phyloP scores from a whole-genome alignment of 1,284 basidiomycete species.

The Fomitopsis schrenkii region DNA sequence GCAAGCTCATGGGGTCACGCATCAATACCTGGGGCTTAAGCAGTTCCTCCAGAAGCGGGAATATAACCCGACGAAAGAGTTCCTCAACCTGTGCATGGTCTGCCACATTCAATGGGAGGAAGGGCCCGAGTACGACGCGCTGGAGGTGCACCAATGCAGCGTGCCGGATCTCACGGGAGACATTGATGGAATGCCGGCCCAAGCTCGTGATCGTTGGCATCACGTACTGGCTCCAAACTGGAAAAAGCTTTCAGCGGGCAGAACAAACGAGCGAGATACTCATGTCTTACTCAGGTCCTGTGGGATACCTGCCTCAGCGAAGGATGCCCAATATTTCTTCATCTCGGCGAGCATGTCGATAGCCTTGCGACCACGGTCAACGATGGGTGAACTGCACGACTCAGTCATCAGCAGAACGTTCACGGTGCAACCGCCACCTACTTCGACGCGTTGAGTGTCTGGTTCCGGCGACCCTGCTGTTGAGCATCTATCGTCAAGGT shows the following conservation, averaged over 20 bases:
- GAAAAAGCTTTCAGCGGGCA: conserved; percentile 1
- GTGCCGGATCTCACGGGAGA: conserved; percentile 83
- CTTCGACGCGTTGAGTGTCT: conserved; percentile 51
- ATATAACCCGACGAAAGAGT: conserved; percentile 87
- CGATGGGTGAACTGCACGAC: conserved; percentile 57
- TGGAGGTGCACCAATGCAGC: conserved; percentile 83
- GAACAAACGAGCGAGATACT: conserved; percentile 3
- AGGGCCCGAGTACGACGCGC: conserved; percentile 80
- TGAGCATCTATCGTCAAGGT: conserved; percentile 57
- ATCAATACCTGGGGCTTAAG: conserved; percentile 81
- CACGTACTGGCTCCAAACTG: conserved; percentile 82
- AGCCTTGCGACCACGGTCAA: conserved; percentile 80
- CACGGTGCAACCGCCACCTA: conserved; percentile 21
- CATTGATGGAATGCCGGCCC: conserved; percentile 83
- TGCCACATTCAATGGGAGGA: conserved; percentile 55
- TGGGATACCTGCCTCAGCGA: conserved; percentile 47
- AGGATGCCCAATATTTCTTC: conserved; percentile 55
- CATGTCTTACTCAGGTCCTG: conserved; percentile 43
- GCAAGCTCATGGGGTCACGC: conserved; percentile 82
- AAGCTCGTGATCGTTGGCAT: conserved; percentile 79
- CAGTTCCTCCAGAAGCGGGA: conserved; percentile 91
- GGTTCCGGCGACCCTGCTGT: conserved; percentile 49
- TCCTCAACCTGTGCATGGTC: conserved; percentile 69
- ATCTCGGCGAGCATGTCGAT: conserved; percentile 78
- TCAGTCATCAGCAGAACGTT: neutral